Base-by-base conservation (phyloP, 2,329 filamentous ascomycete genomes). In the Periconia macrospinosa region DNA sequence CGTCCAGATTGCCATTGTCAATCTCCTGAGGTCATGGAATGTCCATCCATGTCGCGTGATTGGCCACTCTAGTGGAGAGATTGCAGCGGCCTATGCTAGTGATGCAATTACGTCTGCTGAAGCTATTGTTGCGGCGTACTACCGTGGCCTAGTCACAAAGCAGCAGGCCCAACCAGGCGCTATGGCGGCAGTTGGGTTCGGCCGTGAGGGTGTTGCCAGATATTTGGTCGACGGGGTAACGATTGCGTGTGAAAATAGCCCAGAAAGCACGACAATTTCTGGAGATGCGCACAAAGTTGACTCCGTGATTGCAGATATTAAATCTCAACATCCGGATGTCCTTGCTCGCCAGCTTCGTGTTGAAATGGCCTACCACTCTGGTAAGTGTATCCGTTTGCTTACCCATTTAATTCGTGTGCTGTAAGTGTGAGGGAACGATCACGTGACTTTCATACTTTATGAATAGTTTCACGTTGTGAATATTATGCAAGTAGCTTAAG, bases 291-390 rank as follows among this genome's bases (percentile, higher is more conserved):
- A 71, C 50, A 73, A 70, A 6, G 68, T 79, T 13, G 56, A 68
- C 0, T 63, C 70, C 44, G 53, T 69, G 15, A 40, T 43, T 14
- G 20, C 47, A 18, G 35, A 8, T 7, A 43, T 49, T 7, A 14
- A 15, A 11, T 14, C 8, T 3, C 3, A 20, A 11, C 7, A 37
- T 10, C 27, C 47, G 3, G 33, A 23, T 15, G 46, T 41, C 14
- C 14, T 49, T 5, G 20, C 40, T 2, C n/a, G 37, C 3, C 65
- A 75, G 1, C 51, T 62, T 14, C 68, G 79, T 49, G 75, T 78
- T 2, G 72, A 76, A 18, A 68, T 59, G n/a, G 78, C 78, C 0
- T 80, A 79, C 48, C 78, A 79, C 49, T 77, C 74, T n/a, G n/a
- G n/a, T n/a, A n/a, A n/a, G n/a, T n/a, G n/a, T n/a, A n/a, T n/a